phyloP scores from a whole-genome alignment of 2,329 filamentous ascomycete species.

The Blumeria graminis region DNA sequence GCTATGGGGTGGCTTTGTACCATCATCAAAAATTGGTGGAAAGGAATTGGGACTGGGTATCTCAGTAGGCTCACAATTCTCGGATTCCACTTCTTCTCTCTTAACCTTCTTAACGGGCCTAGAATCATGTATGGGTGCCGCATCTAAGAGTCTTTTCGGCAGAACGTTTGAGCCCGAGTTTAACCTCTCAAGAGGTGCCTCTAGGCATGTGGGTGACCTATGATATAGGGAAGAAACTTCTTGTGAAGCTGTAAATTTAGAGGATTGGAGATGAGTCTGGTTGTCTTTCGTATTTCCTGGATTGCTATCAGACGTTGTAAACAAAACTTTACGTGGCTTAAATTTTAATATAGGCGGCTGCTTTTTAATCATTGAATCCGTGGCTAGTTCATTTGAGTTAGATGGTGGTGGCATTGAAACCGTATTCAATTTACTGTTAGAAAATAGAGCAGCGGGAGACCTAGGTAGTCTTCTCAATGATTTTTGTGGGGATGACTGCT shows the following conservation, averaged over 20 bases:
- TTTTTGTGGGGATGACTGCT: constrained; percentile 44
- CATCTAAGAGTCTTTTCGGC: constrained; percentile 45
- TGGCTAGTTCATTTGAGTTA: constrained; percentile 24
- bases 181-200: constrained; percentile 23
- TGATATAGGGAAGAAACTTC: too few species aligned
- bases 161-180: constrained; percentile 24
- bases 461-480: constrained; percentile 26
- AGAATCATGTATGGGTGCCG: constrained; percentile 45
- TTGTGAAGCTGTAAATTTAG: too few species aligned
- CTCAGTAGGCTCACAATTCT: constrained; percentile 13
- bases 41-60: constrained; percentile 30
- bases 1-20: constrained; percentile 70
- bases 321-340: constrained; percentile 29
- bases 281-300: too few species aligned
- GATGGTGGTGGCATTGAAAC: constrained; percentile 46
- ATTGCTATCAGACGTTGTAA: constrained; percentile 16
- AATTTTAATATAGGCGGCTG: constrained; percentile 31
- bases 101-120: constrained; percentile 44
- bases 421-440: constrained; percentile 38
- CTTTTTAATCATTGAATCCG: constrained; percentile 48
- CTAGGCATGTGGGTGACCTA: too few species aligned
- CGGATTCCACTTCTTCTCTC: constrained; percentile 21
- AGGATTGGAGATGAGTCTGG: too few species aligned
- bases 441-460: constrained; percentile 36
- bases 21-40: constrained; percentile 61